Base-by-base conservation (phyloP, 1,284 basidiomycete genomes). In the Cystobasidiaceae sp. region DNA sequence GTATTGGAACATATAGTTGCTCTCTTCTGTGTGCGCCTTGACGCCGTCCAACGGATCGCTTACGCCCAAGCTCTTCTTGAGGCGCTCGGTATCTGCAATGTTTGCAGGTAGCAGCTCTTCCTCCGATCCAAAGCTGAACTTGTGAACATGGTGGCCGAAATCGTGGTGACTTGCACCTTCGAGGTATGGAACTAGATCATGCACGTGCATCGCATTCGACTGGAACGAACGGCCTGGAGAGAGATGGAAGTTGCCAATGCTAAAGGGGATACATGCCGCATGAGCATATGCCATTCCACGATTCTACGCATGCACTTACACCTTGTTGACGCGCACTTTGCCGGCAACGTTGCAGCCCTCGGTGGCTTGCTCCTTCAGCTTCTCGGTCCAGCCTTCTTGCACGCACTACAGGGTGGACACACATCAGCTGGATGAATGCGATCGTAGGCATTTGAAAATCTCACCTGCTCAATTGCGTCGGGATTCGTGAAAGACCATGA, bases 301-400 rank as follows among this genome's bases (percentile, higher is more conserved):
- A 92, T 84, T 23, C 50, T 27, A 48, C 50, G 23, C 25, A n/a
- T 23, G 19, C 37, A 49, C 62, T 50, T 69, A 71, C 70, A 97
- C 94, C 80, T 97, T 97, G 84, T 98, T 98, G 67, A 98, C 90
- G 67, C 88, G 88, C 56, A 98, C 84, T 62, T 86, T 85, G 63
- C 96, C 96, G 44, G 87, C 83, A 69, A 98, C 82, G 75, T 92
- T 93, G 80, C 96, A 99, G 0, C 96, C 96, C 74, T 99, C 96
- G 51, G 85, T 83, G 41, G 89, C 86, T 77, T 97, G 94, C 61
- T 92, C 88, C 76, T 86, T 86, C 71, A 99, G 84, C 77, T 90
- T 93, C 15, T 94, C 91, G 19, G 90, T 85, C 94, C 94, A 98
- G 50, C 90, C 88, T 79, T 99, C 96, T 70, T 88, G 80, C 52